Evolutionary conservation across 2,329 filamentous ascomycete species (phyloP).

Genomic region (Aspergillus udagawae): DNA sequence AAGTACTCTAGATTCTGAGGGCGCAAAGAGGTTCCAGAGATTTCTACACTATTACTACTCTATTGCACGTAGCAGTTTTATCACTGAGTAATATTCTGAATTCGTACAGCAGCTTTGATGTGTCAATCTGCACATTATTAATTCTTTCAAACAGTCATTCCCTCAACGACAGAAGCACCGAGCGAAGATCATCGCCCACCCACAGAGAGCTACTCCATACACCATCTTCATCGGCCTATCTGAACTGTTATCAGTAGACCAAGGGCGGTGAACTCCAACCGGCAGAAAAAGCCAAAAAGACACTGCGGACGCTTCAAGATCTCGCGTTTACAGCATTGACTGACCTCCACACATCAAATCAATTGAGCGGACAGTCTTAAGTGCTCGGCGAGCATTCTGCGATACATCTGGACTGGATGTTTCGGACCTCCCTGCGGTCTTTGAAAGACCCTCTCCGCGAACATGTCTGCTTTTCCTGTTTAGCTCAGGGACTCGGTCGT

Average conservation of each 20-base stretch:
- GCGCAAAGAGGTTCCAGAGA: background rate
- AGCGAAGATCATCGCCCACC: background rate
- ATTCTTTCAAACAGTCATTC: background rate
- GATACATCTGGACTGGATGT: slow-evolving; percentile 27
- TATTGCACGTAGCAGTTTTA: background rate
- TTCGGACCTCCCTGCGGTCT: slow-evolving; percentile 35
- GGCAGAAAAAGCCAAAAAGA: slow-evolving; percentile 14
- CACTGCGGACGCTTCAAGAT: background rate
- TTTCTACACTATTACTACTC: background rate
- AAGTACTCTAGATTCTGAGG: background rate
- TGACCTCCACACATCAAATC: background rate
- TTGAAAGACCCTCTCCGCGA: slow-evolving; percentile 30
- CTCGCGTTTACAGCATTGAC: background rate
- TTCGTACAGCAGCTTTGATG: background rate
- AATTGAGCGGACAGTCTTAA: background rate
- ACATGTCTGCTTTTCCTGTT: slow-evolving; percentile 35
- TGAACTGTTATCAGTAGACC: background rate
- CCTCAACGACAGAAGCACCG: background rate
- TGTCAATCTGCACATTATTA: background rate
- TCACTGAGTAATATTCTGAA: background rate
- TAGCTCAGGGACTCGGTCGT: slow-evolving; percentile 22
- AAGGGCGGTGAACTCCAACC: slow-evolving; percentile 9
- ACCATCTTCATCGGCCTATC: background rate
- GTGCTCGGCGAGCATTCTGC: background rate
- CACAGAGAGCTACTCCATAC: background rate